Percentiles rank a stretch among this genome's conserved stretches.
phyloP scores from a whole-genome alignment of 2,329 filamentous ascomycete genomes.

The Dothideomycetes sp. region DNA sequence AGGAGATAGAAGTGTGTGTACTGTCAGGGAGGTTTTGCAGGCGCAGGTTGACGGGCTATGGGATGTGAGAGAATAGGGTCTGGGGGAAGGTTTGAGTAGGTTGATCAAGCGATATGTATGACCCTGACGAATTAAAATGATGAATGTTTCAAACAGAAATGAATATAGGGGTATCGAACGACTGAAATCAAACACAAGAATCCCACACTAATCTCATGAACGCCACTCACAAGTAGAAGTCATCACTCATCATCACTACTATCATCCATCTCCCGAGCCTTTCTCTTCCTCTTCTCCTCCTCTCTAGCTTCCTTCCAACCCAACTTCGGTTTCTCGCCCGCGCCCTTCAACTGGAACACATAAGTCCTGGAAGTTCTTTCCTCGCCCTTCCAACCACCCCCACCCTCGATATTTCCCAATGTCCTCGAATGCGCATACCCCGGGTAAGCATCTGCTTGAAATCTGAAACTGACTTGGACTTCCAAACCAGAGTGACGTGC shows the following conservation, averaged over 20 bases:
- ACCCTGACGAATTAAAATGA: no score
- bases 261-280: conserved; percentile 14
- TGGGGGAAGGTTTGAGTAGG: no score
- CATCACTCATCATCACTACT: conserved; percentile 18
- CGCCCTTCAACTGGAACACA: conserved; percentile 34
- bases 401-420: conserved; percentile 47
- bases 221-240: neutral
- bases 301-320: conserved; percentile 16
- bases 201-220: conserved; percentile 2
- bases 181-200: no score
- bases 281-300: conserved; percentile 19
- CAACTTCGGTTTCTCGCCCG: no score
- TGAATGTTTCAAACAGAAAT: no score
- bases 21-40: neutral
- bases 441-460: conserved; percentile 58
- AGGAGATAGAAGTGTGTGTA: neutral
- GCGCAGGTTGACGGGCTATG: conserved; percentile 6
- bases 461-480: conserved; percentile 61
- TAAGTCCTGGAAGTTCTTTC: conserved; percentile 38
- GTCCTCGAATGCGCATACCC: conserved; percentile 68
- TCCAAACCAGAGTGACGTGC: conserved; percentile 66
- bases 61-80: no score
- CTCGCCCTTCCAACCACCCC: conserved; percentile 41
- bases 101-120: no score
- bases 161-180: no score